phyloP scores from a whole-genome alignment of 495 filamentous ascomycete species.

The Tuber calosporum region DNA sequence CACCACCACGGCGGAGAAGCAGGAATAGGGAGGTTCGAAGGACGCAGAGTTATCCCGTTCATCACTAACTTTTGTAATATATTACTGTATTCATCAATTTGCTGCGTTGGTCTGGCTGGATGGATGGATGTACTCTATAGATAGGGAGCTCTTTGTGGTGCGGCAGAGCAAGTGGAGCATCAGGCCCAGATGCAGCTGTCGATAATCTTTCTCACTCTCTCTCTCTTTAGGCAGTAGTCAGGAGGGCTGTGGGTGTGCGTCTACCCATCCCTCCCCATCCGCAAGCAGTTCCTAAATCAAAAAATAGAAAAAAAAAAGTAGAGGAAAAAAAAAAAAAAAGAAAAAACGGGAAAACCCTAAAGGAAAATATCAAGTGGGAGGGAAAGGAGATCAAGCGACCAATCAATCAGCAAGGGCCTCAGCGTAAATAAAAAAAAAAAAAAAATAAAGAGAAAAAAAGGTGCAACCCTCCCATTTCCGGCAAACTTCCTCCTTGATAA shows the following conservation, averaged over 20 bases:
- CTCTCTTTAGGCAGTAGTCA: neutral
- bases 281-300: neutral
- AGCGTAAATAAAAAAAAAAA: neutral
- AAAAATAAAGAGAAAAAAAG: conserved; percentile 3
- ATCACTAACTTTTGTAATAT: neutral
- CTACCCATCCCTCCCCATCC: neutral
- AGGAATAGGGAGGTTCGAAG: neutral
- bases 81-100: neutral
- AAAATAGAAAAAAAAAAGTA: neutral
- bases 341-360: neutral
- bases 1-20: neutral
- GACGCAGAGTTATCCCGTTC: neutral
- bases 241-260: neutral
- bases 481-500: neutral
- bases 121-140: no score
- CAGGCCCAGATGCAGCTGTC: neutral
- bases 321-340: neutral
- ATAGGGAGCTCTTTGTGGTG: neutral
- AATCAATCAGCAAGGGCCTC: neutral
- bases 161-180: neutral
- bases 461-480: neutral
- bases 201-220: neutral
- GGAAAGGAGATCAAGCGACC: no score
- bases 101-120: no score
- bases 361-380: neutral